Base-by-base conservation (phyloP, 2,329 filamentous ascomycete species). In the Trichoderma koningiopsis region DNA sequence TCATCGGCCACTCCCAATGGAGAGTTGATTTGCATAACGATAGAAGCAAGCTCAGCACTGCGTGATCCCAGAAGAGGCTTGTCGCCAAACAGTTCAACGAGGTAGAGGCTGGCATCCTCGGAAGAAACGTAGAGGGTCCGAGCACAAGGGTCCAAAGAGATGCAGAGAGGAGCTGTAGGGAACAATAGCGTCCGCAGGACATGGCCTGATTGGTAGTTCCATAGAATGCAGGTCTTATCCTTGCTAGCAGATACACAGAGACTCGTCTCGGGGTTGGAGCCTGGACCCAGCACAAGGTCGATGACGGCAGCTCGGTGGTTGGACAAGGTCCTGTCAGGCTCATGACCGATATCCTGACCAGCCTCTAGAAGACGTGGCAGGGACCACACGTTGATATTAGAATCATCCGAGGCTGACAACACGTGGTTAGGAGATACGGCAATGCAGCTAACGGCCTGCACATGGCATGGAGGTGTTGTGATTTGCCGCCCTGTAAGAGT, bases 361-460 rank as follows among this genome's bases (percentile, higher is more conserved):
- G 88, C 80, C 71, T 89, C 86, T 3, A 97, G 85, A 13, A 98
- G 87, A 29, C 86, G 86, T 4, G 91, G 85, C 64, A 97, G 81
- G 1, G 93, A 93, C 96, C 96, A 99, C 70, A 98, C 91, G 79
- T 97, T 93, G 72, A 97, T 86, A 78, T 93, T 97, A 63, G 94
- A 92, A 82, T 99, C 96, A 73, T 91, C 87, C 3, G 92, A 95
- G 52, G 90, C 93, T 1, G 92, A 92, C 62, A 96, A 84, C 63
- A 96, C 80, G 79, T 93, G 91, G 74, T 88, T 89, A 58, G 88
- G 90, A 53, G 90, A 91, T 13, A 89, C 87, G 47, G 88, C 89
- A 68, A 98, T 83, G 76, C 89, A 91, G 29, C 92, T 94, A 33
- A 98, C 89, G 24, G 89, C 85, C 79, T 95, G 93, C 27, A 96